Conservation (phyloP, 2,329 filamentous ascomycete species). For the Xylaria sp. region DNA sequence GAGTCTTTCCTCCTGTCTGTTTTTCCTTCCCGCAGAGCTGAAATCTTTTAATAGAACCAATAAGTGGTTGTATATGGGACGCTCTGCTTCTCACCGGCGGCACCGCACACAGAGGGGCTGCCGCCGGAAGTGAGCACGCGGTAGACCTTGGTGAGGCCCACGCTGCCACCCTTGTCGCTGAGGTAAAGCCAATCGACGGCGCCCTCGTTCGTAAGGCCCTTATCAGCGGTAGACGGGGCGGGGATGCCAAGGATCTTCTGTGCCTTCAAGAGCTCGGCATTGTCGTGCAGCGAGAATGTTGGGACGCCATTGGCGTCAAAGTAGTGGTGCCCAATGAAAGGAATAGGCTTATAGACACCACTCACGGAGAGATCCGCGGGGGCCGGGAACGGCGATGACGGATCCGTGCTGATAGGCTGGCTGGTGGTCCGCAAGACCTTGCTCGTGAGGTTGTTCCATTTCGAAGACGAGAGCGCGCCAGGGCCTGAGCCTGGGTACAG, state of each 20-base stretch:
- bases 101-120: slow-evolving; percentile 49
- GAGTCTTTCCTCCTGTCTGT: neutral
- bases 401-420: slow-evolving; percentile 55
- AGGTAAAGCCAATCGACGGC: slow-evolving; percentile 63
- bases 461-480: slow-evolving; percentile 44
- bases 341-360: slow-evolving; percentile 41
- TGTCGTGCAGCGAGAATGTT: slow-evolving; percentile 60
- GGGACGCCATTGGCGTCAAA: slow-evolving; percentile 62
- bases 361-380: slow-evolving; percentile 49
- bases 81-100: slow-evolving; percentile 51
- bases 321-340: slow-evolving; percentile 68
- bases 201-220: slow-evolving; percentile 54
- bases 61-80: slow-evolving; percentile 63
- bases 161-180: slow-evolving; percentile 47
- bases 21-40: neutral
- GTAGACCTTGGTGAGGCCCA: slow-evolving; percentile 53
- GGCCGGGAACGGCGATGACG: slow-evolving; percentile 42
- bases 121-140: slow-evolving; percentile 62
- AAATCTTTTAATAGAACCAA: slow-evolving; percentile 54
- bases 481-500: slow-evolving; percentile 55
- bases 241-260: slow-evolving; percentile 56
- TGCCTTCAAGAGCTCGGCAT: slow-evolving; percentile 50
- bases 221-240: slow-evolving; percentile 57
- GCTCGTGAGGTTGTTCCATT: slow-evolving; percentile 49
- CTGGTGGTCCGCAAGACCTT: slow-evolving; percentile 48